phyloP scores from a whole-genome alignment of 129 eudicot genomes.

The Artemisia tridentata region DNA sequence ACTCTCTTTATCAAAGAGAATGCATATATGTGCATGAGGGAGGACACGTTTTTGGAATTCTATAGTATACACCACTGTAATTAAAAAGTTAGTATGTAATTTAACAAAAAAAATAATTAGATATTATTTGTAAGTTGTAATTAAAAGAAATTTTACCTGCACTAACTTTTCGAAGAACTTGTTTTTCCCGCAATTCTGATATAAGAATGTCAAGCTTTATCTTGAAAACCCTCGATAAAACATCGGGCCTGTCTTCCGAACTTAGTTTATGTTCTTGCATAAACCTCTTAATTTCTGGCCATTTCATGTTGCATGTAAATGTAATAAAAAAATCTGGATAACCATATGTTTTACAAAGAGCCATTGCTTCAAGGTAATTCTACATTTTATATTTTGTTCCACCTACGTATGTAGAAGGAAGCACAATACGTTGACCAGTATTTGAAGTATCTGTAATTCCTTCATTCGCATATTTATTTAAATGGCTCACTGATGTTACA shows the following conservation, averaged over 20 bases:
- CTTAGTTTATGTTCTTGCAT: neutral
- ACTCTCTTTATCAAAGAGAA: neutral
- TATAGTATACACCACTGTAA: neutral
- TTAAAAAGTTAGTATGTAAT: neutral
- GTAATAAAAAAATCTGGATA: too few species aligned
- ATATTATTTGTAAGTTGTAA: neutral
- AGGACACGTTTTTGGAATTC: neutral
- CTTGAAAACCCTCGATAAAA: neutral
- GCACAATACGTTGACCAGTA: neutral
- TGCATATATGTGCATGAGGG: neutral
- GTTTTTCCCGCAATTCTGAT: neutral
- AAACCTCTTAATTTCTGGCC: neutral
- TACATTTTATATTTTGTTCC: neutral
- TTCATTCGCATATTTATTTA: neutral
- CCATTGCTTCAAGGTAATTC: neutral
- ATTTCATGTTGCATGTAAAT: too few species aligned
- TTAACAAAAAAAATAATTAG: too few species aligned
- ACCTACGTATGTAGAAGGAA: neutral
- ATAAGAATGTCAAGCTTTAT: neutral
- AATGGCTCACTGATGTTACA: neutral
- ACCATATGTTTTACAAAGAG: too few species aligned
- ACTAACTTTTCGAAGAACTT: neutral
- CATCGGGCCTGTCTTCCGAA: neutral
- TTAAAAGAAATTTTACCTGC: neutral
- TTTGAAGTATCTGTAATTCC: neutral